Percentiles rank a stretch among this genome's conserved stretches.
phyloP scores from a whole-genome alignment of 2,329 filamentous ascomycete genomes.

The Bimuria novae-zelandiae region DNA sequence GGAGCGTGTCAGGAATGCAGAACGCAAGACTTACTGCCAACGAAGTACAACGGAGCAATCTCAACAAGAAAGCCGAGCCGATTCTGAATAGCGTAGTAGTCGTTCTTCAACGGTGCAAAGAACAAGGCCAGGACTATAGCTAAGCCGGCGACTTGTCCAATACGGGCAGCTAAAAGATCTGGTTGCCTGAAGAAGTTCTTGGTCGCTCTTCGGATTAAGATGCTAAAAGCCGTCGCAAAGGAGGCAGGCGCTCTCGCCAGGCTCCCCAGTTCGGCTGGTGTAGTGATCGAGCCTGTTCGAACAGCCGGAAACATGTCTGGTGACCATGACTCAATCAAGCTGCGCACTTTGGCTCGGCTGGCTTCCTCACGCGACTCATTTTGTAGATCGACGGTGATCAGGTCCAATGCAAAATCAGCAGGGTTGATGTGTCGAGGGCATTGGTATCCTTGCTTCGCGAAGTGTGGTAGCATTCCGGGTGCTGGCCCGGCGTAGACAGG shows the following conservation, averaged over 20 bases:
- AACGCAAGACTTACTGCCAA: conserved; percentile 57
- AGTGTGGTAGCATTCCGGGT: conserved; percentile 67
- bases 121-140: conserved; percentile 50
- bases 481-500: conserved; percentile 70
- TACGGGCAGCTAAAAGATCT: conserved; percentile 40
- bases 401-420: conserved; percentile 76
- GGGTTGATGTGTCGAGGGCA: conserved; percentile 75
- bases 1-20: background rate
- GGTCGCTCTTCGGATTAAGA: conserved; percentile 68
- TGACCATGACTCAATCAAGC: conserved; percentile 65
- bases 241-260: conserved; percentile 67
- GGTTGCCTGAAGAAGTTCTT: conserved; percentile 61
- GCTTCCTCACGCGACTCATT: conserved; percentile 65
- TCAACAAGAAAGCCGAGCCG: conserved; percentile 76
- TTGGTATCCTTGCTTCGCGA: conserved; percentile 62
- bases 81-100: conserved; percentile 73
- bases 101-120: conserved; percentile 71
- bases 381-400: conserved; percentile 77
- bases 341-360: conserved; percentile 65
- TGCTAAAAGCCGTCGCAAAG: conserved; percentile 66
- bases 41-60: conserved; percentile 72
- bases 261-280: conserved; percentile 73
- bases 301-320: conserved; percentile 30
- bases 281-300: conserved; percentile 54
- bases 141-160: conserved; percentile 46